Percentiles rank a stretch among this genome's conserved stretches.
phyloP scores from a whole-genome alignment of 1,139 yeast genomes.

The Candida tropicalis region DNA sequence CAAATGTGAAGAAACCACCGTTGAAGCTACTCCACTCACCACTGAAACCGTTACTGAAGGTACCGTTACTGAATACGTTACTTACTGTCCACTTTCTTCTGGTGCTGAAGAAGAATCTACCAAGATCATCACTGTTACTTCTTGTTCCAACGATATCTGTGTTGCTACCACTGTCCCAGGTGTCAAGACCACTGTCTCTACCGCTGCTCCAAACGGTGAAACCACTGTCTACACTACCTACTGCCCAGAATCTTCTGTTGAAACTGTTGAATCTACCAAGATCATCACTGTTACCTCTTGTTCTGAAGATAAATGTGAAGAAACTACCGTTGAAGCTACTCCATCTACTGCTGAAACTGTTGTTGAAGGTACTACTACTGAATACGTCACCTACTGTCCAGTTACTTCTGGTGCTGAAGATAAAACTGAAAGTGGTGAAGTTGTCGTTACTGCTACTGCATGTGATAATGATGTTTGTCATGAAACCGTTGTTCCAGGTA shows the following conservation, averaged over 20 bases:
- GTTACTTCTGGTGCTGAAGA: slow-evolving; percentile 14
- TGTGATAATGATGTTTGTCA: slow-evolving; percentile 9
- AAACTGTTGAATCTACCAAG: slow-evolving; percentile 8
- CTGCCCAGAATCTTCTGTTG: slow-evolving; percentile 28
- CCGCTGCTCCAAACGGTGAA: slow-evolving; percentile 10
- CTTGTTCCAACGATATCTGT: slow-evolving; percentile 44
- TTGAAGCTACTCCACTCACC: slow-evolving; percentile 28
- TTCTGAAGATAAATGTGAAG: slow-evolving; percentile 13
- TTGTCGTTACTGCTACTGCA: slow-evolving; percentile 13
- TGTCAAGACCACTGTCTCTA: slow-evolving; percentile 17
- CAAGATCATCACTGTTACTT: slow-evolving; percentile 41
- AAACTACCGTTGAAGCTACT: slow-evolving; percentile 13
- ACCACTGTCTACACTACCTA: slow-evolving; percentile 19
- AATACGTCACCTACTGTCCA: slow-evolving; percentile 6
- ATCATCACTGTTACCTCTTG: slow-evolving; percentile 20
- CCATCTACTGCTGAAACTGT: slow-evolving; percentile 24
- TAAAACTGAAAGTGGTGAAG: background rate
- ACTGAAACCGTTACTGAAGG: slow-evolving; percentile 11
- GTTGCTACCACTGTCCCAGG: slow-evolving; percentile 25
- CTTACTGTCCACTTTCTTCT: slow-evolving; percentile 33
- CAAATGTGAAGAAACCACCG: slow-evolving; percentile 31
- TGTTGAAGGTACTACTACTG: background rate
- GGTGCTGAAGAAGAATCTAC: slow-evolving; percentile 15
- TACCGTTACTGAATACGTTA: slow-evolving; percentile 33
- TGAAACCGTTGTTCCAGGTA: slow-evolving; percentile 6